Percentiles rank a stretch among this genome's conserved stretches.
phyloP scores from a whole-genome alignment of 805 yeast species.

The Zygoascus biomembranicola region DNA sequence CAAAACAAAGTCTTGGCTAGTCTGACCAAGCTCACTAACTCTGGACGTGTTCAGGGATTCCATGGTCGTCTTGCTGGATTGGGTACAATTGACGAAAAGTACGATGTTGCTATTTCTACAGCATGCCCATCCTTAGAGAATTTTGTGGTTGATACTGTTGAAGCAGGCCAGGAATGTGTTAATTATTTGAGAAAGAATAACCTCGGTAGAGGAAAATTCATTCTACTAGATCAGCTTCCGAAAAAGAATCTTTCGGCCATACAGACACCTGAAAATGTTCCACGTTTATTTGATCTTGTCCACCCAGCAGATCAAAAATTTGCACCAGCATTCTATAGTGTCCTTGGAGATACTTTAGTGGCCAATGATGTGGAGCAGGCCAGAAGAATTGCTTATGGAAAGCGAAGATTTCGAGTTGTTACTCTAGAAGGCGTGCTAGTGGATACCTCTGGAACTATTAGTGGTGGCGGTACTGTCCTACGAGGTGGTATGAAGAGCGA shows the following conservation, averaged over 20 bases:
- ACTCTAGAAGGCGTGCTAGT: conserved; percentile 88
- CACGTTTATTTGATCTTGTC: conserved; percentile 79
- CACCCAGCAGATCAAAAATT: conserved; percentile 58
- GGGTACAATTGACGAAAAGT: conserved; percentile 82
- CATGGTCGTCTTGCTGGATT: conserved; percentile 87
- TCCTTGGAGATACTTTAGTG: conserved; percentile 78
- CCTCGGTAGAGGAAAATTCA: conserved; percentile 84
- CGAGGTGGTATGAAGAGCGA: conserved; percentile 59
- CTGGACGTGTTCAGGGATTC: conserved; percentile 81
- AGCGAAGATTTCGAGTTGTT: conserved; percentile 76
- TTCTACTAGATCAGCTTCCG: conserved; percentile 67
- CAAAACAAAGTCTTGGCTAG: conserved; percentile 68
- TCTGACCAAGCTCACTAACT: conserved; percentile 56
- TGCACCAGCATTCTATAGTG: conserved; percentile 83
- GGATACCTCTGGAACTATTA: conserved; percentile 89
- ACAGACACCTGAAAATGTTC: conserved; percentile 65
- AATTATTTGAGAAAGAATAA: conserved; percentile 74
- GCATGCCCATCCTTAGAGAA: conserved; percentile 90
- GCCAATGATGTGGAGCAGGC: conserved; percentile 75
- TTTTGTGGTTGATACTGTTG: conserved; percentile 78
- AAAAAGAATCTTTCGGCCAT: conserved; percentile 50
- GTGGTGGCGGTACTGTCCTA: conserved; percentile 82
- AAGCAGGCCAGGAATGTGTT: conserved; percentile 67
- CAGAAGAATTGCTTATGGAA: conserved; percentile 78
- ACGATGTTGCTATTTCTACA: conserved; percentile 90